Evolutionary conservation across 2,329 filamentous ascomycete species (phyloP).

Genomic region (Paracoccidioides brasiliensis): DNA sequence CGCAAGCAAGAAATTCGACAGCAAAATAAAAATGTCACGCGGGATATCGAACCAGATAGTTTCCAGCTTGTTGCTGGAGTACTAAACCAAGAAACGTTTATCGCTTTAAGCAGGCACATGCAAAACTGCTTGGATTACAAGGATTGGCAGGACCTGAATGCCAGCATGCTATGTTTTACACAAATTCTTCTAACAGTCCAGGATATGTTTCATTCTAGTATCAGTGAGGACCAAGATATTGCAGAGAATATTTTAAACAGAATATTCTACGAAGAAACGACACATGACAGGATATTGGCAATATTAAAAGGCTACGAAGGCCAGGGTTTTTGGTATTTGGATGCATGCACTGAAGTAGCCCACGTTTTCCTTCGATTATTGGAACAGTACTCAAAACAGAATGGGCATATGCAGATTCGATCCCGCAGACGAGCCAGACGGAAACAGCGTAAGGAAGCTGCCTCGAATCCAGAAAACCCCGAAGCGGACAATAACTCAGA

Average conservation of each 20-base stretch:
- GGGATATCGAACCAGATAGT: conserved; percentile 53
- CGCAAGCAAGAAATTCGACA: conserved; percentile 42
- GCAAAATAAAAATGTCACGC: conserved; percentile 34
- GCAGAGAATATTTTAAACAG: conserved; percentile 92
- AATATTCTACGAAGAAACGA: conserved; percentile 96
- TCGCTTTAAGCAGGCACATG: conserved; percentile 73
- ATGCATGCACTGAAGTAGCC: conserved; percentile 77
- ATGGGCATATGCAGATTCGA: conserved; percentile 82
- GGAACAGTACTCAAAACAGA: conserved; percentile 88
- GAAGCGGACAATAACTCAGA: conserved; percentile 43
- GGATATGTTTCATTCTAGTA: conserved; percentile 70
- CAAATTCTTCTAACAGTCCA: conserved; percentile 87
- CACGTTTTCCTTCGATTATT: conserved; percentile 88
- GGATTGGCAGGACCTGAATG: conserved; percentile 73
- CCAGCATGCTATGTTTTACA: conserved; percentile 86
- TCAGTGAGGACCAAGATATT: conserved; percentile 94
- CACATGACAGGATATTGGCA: conserved; percentile 72
- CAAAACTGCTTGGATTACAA: conserved; percentile 68
- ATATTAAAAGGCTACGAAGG: conserved; percentile 81
- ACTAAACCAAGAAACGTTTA: conserved; percentile 88
- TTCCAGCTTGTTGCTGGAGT: conserved; percentile 83
- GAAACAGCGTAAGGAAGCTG: conserved; percentile 52
- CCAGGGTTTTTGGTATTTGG: conserved; percentile 85
- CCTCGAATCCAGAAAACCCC: conserved; percentile 30
- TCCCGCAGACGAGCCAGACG: conserved; percentile 60